Base-by-base conservation (phyloP, 805 yeast genomes). In the Candida patagonica region DNA sequence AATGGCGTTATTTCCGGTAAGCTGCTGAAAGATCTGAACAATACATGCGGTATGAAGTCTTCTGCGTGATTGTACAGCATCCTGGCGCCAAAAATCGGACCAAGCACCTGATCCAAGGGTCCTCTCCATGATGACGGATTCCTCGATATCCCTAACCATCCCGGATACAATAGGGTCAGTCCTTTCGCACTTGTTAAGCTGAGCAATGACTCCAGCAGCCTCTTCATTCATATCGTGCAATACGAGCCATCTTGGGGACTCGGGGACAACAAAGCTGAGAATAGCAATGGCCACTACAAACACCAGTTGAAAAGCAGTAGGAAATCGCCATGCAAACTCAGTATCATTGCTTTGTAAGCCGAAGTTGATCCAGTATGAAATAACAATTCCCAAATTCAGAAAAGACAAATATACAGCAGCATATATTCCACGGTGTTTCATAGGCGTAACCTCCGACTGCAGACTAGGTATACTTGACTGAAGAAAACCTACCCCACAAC, bases 391-490 rank as follows among this genome's bases (percentile, higher is more conserved):
- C 6, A 45, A 21, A 21, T 15, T 10, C 36, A 30, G 35, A 26
- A 34, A 45, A 13, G 42, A 33, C 26, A 45, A 24, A 24, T 36
- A 23, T 21, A 41, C 36, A 16, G 41, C 44, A 13, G 43, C 55
- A 29, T 36, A 34, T 46, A 70, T 63, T 49, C 89, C 89, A 65
- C 88, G 73, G 47, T 66, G 68, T 44, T 71, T 73, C 7, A 84
- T 71, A 43, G 71, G 73, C 30, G 86, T 71, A 60, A 76, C 70
- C 60, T 83, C 94, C 1, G 88, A 70, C 57, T 80, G 88, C 76
- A 83, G 82, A 45, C 79, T 79, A 12, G 94, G 89, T 43, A 80
- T 78, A 25, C 86, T 78, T 12, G 87, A 75, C 10, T 87, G 78
- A 56, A 76, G 74, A 55, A 80, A 59, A 46, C 92, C 92, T 45